A percentile compares a stretch with the other conserved stretches of the same genome.
Evolutionary conservation across 352 stramenopile genomes (phyloP).

Genomic region (Peronospora destructor): DNA sequence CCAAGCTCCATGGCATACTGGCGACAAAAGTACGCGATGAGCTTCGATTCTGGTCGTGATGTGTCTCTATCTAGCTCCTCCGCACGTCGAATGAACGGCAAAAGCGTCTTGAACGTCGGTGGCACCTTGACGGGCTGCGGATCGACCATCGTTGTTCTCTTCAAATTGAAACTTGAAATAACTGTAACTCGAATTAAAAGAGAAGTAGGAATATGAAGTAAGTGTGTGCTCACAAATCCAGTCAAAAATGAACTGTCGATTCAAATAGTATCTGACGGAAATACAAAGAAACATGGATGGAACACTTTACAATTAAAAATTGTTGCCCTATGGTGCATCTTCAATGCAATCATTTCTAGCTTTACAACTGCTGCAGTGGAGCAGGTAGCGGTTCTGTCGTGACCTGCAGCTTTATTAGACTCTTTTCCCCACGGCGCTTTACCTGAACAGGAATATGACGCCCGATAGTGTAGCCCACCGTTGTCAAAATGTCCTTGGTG

Average conservation of each 20-base stretch:
- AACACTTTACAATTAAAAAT: not conserved
- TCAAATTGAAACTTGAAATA: not conserved
- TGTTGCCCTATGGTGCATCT: not conserved
- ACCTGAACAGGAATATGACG: constrained; percentile 62
- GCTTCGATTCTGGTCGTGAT: constrained; percentile 85
- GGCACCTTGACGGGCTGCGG: constrained; percentile 76
- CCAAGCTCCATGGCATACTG: constrained; percentile 86
- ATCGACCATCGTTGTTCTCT: constrained; percentile 36
- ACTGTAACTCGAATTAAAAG: too few relatives aligned
- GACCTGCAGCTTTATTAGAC: constrained; percentile 40
- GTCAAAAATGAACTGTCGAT: not conserved
- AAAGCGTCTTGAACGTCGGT: constrained; percentile 90
- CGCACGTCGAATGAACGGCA: constrained; percentile 90
- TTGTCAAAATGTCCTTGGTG: constrained; percentile 69
- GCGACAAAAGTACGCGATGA: constrained; percentile 93
- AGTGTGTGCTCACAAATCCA: constrained; percentile 4
- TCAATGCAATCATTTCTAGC: constrained; percentile 3
- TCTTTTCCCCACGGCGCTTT: constrained; percentile 49
- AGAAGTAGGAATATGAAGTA: constrained; percentile 3
- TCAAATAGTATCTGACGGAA: too few relatives aligned
- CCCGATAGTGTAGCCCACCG: constrained; percentile 66
- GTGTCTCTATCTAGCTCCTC: constrained; percentile 93
- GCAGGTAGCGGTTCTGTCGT: constrained; percentile 59
- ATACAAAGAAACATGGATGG: not conserved
- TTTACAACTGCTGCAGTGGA: constrained; percentile 16